These are phyloP conservation scores for Alnus glutinosa DNA, from an alignment of 306 rosid species.

Conservation along the genomic window DNA sequence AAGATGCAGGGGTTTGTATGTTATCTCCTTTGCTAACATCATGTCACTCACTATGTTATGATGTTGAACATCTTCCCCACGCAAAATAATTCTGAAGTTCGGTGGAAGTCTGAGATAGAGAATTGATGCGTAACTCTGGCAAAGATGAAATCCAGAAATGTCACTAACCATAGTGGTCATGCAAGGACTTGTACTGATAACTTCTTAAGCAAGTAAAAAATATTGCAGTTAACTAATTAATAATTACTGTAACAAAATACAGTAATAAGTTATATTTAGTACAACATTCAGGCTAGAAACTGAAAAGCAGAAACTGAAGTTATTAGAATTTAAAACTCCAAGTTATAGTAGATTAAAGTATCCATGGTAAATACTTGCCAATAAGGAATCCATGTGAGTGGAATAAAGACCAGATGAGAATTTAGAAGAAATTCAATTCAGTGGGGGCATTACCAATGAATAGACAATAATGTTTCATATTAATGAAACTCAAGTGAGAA, in stretches of 20 bases:
- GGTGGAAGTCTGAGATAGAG: constrained; percentile 12
- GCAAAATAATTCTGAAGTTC: constrained; percentile 6
- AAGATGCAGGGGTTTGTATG: constrained; percentile 2
- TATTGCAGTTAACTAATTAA: too few species aligned
- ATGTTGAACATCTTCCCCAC: constrained; percentile 12
- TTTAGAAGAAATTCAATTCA: neutral
- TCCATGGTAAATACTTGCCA: too few species aligned
- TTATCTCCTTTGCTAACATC: neutral
- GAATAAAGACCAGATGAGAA: neutral
- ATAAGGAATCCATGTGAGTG: too few species aligned
- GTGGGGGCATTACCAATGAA: neutral
- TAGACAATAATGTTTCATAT: neutral
- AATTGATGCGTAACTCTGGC: constrained; percentile 25
- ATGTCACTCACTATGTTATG: constrained; percentile 13
- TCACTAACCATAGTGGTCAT: too few species aligned
- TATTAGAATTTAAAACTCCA: too few species aligned
- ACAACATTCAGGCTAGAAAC: too few species aligned
- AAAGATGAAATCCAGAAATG: neutral
- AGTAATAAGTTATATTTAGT: too few species aligned
- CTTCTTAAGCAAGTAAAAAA: too few species aligned
- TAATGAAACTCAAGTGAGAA: neutral
- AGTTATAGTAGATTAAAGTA: too few species aligned
- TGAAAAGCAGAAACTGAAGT: too few species aligned
- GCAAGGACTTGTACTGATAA: too few species aligned
- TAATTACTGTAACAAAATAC: too few species aligned